phyloP scores from a whole-genome alignment of 2,329 filamentous ascomycete species.

The Penicillium sp. region DNA sequence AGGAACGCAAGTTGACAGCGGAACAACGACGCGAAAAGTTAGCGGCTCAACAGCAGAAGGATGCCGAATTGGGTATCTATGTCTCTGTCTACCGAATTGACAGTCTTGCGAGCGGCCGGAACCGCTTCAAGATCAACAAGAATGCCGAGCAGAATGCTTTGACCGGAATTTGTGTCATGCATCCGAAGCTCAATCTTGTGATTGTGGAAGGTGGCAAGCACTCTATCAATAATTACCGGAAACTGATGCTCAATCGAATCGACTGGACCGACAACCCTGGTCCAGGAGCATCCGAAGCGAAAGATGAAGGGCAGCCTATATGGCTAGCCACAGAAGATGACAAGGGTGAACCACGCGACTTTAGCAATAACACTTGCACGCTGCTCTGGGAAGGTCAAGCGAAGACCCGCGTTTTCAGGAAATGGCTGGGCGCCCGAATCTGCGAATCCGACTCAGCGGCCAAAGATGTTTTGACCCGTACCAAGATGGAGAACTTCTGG shows the following conservation, averaged over 20 bases:
- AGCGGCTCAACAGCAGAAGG: conserved; percentile 77
- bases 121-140: conserved; percentile 88
- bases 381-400: conserved; percentile 91
- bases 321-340: conserved; percentile 83
- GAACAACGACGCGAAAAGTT: conserved; percentile 87
- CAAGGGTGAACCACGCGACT: conserved; percentile 74
- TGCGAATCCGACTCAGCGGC: conserved; percentile 92
- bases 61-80: conserved; percentile 82
- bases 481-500: conserved; percentile 97
- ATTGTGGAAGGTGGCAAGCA: conserved; percentile 89
- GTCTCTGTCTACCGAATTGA: conserved; percentile 87
- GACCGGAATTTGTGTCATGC: conserved; percentile 87
- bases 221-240: conserved; percentile 81
- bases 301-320: conserved; percentile 61
- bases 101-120: conserved; percentile 86
- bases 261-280: conserved; percentile 90
- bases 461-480: conserved; percentile 72
- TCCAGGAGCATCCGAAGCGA: conserved; percentile 55
- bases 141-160: conserved; percentile 89
- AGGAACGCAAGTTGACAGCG: conserved; percentile 83
- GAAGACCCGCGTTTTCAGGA: conserved; percentile 76
- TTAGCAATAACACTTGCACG: conserved; percentile 77
- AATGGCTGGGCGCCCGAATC: conserved; percentile 80
- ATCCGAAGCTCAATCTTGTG: conserved; percentile 84
- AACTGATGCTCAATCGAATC: conserved; percentile 90